Base-by-base conservation (phyloP, 2,329 filamentous ascomycete genomes). In the Diplodia seriata region DNA sequence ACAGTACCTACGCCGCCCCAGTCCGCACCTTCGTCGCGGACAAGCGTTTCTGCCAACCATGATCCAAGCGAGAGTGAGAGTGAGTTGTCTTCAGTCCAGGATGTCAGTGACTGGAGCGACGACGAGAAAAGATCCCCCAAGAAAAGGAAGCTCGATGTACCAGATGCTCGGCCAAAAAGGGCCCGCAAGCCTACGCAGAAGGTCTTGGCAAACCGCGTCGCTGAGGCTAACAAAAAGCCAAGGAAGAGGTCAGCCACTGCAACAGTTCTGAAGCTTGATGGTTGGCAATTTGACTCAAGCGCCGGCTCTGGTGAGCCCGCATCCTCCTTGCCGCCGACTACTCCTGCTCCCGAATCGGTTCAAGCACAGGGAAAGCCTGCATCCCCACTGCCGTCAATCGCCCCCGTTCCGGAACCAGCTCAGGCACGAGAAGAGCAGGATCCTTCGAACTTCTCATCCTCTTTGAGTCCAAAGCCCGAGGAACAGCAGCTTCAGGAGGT, bases 61-160 rank as follows among this genome's bases (percentile, higher is more conserved):
- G 26, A 29, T 18, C 29, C 49, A 18, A 50, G 18, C n/a, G 57
- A 38, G 4, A 63, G 59, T 20, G 57, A 38, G 4, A 63, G 59
- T 20, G 59, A 53, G 7, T 20, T 63, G 29, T 51, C 59, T 26
- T 38, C 59, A 0, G 59, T 40, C 59, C 47, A 1, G n/a, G 59
- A 63, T 14, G 43, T 63, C 43, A 63, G 59, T 12, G 57, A 62
- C 11, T 20, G 2, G 14, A 55, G 57, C 26, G 47, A 33, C 26
- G 47, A 33, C 4, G 29, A 38, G 3, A 9, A 18, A 4, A 47
- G 18, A 4, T 3, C n/a, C 23, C 18, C 11, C 8, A 63, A 63
- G 47, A 49, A 20, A 20, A 36, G 43, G 8, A 63, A 29, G 31
- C 23, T 26, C 12, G 11, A 55, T 18, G 29, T 4, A 23, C 36